Evolutionary conservation across 257 asterid genomes (phyloP).

Genomic region (Schizonepeta tenuifolia): DNA sequence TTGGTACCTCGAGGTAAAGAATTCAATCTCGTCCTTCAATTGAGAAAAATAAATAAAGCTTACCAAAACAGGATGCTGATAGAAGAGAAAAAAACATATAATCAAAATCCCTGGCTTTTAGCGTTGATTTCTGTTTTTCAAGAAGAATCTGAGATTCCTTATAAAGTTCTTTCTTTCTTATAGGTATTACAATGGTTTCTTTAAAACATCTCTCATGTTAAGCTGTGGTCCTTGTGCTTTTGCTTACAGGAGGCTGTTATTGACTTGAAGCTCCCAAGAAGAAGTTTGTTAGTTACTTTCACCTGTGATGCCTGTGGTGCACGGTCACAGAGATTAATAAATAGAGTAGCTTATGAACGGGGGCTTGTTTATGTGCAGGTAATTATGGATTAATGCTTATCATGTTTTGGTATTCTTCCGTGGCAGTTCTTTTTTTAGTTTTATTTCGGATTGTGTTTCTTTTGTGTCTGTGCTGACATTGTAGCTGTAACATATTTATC

Average conservation of each 20-base stretch:
- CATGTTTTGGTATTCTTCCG: conserved; percentile 6
- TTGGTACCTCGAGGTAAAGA: not conserved
- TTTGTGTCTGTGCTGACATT: not conserved
- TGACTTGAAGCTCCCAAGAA: conserved; percentile 83
- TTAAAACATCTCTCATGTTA: conserved; percentile 17
- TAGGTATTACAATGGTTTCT: not conserved
- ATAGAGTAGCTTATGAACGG: conserved; percentile 90
- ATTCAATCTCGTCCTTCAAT: not conserved
- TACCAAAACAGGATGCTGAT: not conserved
- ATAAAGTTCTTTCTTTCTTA: not conserved
- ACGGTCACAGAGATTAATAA: conserved; percentile 70
- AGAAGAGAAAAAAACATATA: not conserved
- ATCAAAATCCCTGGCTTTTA: not conserved
- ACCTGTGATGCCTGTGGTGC: conserved; percentile 79
- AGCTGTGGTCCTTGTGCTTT: conserved; percentile 28
- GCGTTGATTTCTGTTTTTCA: not conserved
- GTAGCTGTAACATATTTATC: not conserved
- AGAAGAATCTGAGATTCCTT: not conserved
- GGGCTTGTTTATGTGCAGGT: conserved; percentile 95
- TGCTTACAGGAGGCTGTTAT: conserved; percentile 60
- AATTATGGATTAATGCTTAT: conserved; percentile 16
- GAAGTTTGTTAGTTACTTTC: conserved; percentile 76
- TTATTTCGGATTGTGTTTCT: not conserved
- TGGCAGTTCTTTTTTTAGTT: not conserved
- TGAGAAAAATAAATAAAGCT: not conserved